Base-by-base conservation (phyloP, 495 filamentous ascomycete species). In the Aspergillus homomorphus region DNA sequence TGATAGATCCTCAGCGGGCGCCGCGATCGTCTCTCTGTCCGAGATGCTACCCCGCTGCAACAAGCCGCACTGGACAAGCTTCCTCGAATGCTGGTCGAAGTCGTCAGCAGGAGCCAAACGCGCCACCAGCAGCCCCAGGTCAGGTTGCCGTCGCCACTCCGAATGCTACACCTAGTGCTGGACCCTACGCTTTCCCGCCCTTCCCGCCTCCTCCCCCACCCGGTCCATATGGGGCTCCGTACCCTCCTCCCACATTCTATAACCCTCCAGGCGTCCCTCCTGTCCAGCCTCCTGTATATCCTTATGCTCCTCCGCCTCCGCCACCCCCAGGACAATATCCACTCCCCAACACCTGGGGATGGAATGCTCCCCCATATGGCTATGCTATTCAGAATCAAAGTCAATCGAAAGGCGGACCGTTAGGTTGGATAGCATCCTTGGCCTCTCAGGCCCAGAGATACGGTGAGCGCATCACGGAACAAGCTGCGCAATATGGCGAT, bases 1-100 rank as follows among this genome's bases (percentile, higher is more conserved):
- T 77, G 3, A 69, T 67, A 1, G 70, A 77, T 52, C 68, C 70
- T 9, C 68, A 75, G 46, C 62, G 64, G 43, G 71, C 73, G n/a
- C 76, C 76, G 1, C 20, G 62, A 1, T 79, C 76, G 18, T 71
- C 73, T 24, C 68, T 79, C 7, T 79, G 76, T 50, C 76, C 75
- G 20, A 62, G 66, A 23, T 79, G 76, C 33, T 79, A 77, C 45
- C 76, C 76, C 18, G 75, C 74, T 43, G 73, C 76, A 24, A 79
- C 73, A 3, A 65, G 51, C 20, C 58, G 62, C 15, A 30, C 45
- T 15, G 50, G 60, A 1, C 55, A 59, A 19, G 41, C 44, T 10
- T 45, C 56, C 23, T 38, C 33, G 33, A 56, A 57, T 42, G 41
- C 56, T 22, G 66, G 44, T 44, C 56, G 46, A 28, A 50, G 51